These are phyloP conservation scores for Naganishia kalamii DNA, from an alignment of 768 basidiomycete species.

Conservation along the genomic window DNA sequence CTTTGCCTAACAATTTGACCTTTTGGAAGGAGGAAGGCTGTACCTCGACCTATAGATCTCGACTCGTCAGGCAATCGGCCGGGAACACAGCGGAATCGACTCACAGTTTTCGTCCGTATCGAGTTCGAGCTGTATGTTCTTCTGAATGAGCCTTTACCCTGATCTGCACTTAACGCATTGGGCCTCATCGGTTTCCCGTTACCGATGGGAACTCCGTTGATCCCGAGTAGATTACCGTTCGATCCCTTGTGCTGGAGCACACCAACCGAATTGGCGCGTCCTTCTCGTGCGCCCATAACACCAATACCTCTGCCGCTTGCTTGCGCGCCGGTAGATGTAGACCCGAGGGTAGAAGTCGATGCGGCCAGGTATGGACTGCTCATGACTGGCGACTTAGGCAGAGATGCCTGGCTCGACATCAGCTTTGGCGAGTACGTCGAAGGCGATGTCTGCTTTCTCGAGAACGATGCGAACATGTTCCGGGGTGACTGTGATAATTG, in stretches of 20 bases:
- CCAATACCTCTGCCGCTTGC: conserved; percentile 1
- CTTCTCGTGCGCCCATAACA: neutral
- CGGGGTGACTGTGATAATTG: neutral
- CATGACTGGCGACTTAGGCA: conserved; percentile 1
- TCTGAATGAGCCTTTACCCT: conserved; percentile 56
- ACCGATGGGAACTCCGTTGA: conserved; percentile 5
- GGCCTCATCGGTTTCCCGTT: conserved; percentile 9
- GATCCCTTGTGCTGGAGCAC: neutral
- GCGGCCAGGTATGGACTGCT: neutral
- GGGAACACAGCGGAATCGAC: conserved; percentile 32
- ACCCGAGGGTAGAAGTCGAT: conserved; percentile 9
- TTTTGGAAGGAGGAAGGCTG: conserved; percentile 90
- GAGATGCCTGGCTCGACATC: neutral
- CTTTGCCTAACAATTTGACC: conserved; percentile 95
- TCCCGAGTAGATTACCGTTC: neutral
- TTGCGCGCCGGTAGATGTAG: neutral
- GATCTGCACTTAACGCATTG: neutral
- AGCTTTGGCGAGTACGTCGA: neutral
- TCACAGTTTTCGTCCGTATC: conserved; percentile 83
- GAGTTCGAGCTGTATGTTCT: conserved; percentile 96
- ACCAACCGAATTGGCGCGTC: conserved; percentile 7
- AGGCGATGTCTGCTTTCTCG: conserved; percentile 1
- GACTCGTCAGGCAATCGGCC: neutral
- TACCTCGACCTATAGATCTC: conserved; percentile 76
- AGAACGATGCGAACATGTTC: neutral